Conservation (phyloP, 305 asterid genomes). For the Fraxinus platypoda region DNA sequence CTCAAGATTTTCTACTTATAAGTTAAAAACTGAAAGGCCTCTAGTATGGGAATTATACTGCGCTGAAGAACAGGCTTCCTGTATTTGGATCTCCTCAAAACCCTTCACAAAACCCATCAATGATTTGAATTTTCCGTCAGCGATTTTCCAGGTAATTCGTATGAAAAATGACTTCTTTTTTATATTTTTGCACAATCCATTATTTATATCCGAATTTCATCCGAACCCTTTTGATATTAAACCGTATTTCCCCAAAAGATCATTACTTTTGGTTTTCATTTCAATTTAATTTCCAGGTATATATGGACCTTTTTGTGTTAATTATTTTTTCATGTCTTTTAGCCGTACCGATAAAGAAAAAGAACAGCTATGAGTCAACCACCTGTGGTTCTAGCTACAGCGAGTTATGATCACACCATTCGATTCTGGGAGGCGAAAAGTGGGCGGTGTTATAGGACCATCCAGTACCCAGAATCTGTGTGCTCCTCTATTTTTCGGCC, state of each 20-base stretch:
- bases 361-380: conserved; percentile 64
- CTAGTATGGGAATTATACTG: not conserved
- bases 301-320: not conserved
- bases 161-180: not conserved
- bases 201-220: not conserved
- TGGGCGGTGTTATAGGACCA: conserved; percentile 80
- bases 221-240: not conserved
- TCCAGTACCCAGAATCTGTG: conserved; percentile 92
- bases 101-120: not conserved
- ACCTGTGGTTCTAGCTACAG: conserved; percentile 89
- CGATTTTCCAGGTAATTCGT: conserved; percentile 23
- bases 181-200: not conserved
- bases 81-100: not conserved
- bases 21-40: not conserved
- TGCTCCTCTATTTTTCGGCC: conserved; percentile 3
- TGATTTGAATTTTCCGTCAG: not conserved
- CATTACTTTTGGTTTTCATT: not conserved
- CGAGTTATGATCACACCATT: conserved; percentile 97
- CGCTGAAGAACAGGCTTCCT: not conserved
- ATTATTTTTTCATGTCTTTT: not conserved
- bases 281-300: conserved; percentile 10
- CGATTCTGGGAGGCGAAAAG: conserved; percentile 94
- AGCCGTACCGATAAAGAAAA: conserved; percentile 21
- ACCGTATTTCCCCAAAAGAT: conserved; percentile 4
- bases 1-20: not conserved